Evolutionary conservation across 1,284 basidiomycete genomes (phyloP), one percentile per base, ranked within the genome.

Genomic region (Ganoderma meredithae): DNA sequence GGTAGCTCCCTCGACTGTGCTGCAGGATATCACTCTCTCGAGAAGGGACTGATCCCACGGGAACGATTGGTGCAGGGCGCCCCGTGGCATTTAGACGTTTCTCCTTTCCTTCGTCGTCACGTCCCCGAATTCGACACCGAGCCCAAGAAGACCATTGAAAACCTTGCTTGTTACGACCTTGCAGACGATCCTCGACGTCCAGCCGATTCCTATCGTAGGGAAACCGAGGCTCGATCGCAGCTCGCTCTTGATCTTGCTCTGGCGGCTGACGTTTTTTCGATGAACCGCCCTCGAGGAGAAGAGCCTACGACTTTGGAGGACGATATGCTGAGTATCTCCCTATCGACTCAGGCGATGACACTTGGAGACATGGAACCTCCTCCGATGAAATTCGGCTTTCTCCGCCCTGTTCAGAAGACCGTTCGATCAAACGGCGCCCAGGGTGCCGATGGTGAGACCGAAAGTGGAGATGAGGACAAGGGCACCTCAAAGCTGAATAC

Each of bases 241-340:
- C 78, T 94, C 2, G 82, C 85, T 15, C 72, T 91, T 43, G 92
- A 94, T 76, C 80, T 94, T 41, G 78, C 82, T 13, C 79, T 94
- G 36, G 87, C 90, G 3, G 80, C 80, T 13, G 83, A 89, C 71
- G 79, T 90, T 13, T 91, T 86, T 73, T 87, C 88, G 19, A 74
- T 82, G 3, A 80, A 80, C 6, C 75, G 82, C 17, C 71, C 71
- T 1, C 55, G 60, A 0, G 56, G 63, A 56, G 58, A 64, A 17
- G 36, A 36, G 0, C 9, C 31, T 8, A n/a, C 65, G 27, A 65
- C 33, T 31, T 79, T 89, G 66, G 70, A 79, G 7, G 80, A 79
- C 4, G 71, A 72, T 19, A 61, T 72, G 64, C 36, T 66, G 31
- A 83, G 81, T 1, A 84, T 87, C 82, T 78, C 78, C 13, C 75